These are phyloP conservation scores for Beauveria varroae DNA, from an alignment of 2,329 filamentous ascomycete species.

Conservation along the genomic window DNA sequence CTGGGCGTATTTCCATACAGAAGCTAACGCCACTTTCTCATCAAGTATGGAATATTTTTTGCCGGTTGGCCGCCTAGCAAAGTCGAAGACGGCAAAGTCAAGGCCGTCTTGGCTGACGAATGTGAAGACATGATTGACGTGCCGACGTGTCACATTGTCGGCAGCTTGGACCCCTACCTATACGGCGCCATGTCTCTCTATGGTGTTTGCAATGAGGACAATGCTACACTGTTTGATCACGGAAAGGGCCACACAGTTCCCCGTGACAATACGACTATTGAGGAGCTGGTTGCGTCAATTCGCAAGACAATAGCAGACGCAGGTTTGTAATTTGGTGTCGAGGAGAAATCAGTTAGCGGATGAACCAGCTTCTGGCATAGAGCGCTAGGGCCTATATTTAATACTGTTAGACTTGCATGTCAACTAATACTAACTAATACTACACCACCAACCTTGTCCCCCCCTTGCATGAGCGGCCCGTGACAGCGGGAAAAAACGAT, in stretches of 20 bases:
- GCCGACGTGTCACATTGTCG: slow-evolving; percentile 46
- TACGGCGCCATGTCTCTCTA: slow-evolving; percentile 54
- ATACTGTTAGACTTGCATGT: neutral
- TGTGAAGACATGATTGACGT: slow-evolving; percentile 42
- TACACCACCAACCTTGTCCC: neutral
- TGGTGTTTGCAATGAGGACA: slow-evolving; percentile 53
- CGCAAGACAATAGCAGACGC: slow-evolving; percentile 31
- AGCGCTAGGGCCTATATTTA: neutral
- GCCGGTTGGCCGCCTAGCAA: slow-evolving; percentile 47
- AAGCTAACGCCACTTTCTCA: neutral
- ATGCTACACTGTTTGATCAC: slow-evolving; percentile 55
- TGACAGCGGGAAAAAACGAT: neutral
- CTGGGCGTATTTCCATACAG: neutral
- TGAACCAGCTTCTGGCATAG: neutral
- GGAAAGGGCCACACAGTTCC: slow-evolving; percentile 58
- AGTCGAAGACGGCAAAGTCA: slow-evolving; percentile 27
- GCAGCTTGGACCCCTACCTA: slow-evolving; percentile 52
- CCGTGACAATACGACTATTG: slow-evolving; percentile 40
- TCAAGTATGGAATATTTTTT: slow-evolving; percentile 42
- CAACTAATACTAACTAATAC: neutral
- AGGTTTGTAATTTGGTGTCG: neutral
- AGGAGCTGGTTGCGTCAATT: slow-evolving; percentile 30
- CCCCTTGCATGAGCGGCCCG: neutral
- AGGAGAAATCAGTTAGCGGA: neutral
- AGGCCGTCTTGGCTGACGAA: slow-evolving; percentile 42